Evolutionary conservation across 768 basidiomycete genomes (phyloP).

Genomic region (Lactarius akahatsu): DNA sequence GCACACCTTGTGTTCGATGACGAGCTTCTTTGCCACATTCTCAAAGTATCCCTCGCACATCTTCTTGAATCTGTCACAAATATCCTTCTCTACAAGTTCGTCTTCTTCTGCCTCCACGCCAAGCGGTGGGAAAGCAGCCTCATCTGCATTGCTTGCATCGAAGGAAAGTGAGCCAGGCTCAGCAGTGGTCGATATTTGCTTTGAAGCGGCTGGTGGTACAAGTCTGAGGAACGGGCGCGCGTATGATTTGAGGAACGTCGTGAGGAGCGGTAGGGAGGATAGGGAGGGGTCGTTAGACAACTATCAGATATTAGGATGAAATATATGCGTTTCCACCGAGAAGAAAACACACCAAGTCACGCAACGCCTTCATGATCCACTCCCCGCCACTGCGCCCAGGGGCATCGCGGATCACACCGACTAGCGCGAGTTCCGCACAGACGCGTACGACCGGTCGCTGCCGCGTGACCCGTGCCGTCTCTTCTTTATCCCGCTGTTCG

Average conservation of each 20-base stretch:
- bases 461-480: conserved; percentile 68
- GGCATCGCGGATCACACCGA: conserved; percentile 77
- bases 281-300: conserved; percentile 84
- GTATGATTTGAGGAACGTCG: conserved; percentile 93
- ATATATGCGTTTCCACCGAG: conserved; percentile 17
- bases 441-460: conserved; percentile 87
- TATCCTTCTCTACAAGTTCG: conserved; percentile 81
- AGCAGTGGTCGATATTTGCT: conserved; percentile 55
- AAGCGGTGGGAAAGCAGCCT: conserved; percentile 37
- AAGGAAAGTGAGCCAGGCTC: conserved; percentile 58
- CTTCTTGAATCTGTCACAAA: conserved; percentile 84
- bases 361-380: conserved; percentile 85
- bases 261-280: conserved; percentile 84
- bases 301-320: conserved; percentile 41
- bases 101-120: conserved; percentile 52
- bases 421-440: conserved; percentile 85
- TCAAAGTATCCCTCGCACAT: conserved; percentile 96
- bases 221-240: conserved; percentile 86
- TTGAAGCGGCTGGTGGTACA: conserved; percentile 47
- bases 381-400: conserved; percentile 74
- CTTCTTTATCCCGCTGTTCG: conserved; percentile 93
- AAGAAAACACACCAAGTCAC: conserved; percentile 67
- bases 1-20: conserved; percentile 85
- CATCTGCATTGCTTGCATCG: conserved; percentile 34
- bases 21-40: conserved; percentile 84